Base-by-base conservation (phyloP, 176 grass and related monocot genomes). In the Thinopyrum elongatum region DNA sequence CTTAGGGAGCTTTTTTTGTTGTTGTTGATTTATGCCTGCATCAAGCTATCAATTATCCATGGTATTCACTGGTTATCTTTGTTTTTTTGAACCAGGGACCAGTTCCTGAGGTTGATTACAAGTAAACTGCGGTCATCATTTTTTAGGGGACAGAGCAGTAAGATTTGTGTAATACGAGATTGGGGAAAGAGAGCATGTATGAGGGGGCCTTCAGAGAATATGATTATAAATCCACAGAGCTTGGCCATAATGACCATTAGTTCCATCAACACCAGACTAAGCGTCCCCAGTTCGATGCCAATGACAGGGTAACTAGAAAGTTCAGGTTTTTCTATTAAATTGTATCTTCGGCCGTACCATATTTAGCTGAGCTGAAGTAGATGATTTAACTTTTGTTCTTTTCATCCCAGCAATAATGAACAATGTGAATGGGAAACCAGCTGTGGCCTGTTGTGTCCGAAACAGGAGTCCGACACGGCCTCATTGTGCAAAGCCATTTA, bases 31-130 rank as follows among this genome's bases (percentile, higher is more conserved):
- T 30, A 62, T 74, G 11, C 44, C 17, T 73, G 23, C 53, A 73
- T n/a, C 7, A 46, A 42, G 28, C 25, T 39, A 14, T 19, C 17
- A 2, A 29, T 78, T 63, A 46, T 65, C n/a, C 73, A 73, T 64
- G 15, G 4, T 36, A 69, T 46, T 76, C 2, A 67, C 15, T 83
- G 55, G 8, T 30, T 39, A 63, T 42, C 55, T 51, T 39, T 86
- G n/a, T 78, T 78, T 42, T 35, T 72, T 86, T 86, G 53, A 10
- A 78, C 13, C 42, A 90, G 89, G 84, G 42, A 28, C 10, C 42
- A 15, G 1, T 78, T 79, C 78, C 79, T 51, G 65, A 65, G 12
- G 19, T 62, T 71, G 79, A 82, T 53, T 33, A 79, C 8, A 25
- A 63, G 61, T 82, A 81, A 81, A 77, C 77, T 38, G 27, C 2